Conservation (phyloP, 2,329 filamentous ascomycete species). For the Alternaria conjuncta region DNA sequence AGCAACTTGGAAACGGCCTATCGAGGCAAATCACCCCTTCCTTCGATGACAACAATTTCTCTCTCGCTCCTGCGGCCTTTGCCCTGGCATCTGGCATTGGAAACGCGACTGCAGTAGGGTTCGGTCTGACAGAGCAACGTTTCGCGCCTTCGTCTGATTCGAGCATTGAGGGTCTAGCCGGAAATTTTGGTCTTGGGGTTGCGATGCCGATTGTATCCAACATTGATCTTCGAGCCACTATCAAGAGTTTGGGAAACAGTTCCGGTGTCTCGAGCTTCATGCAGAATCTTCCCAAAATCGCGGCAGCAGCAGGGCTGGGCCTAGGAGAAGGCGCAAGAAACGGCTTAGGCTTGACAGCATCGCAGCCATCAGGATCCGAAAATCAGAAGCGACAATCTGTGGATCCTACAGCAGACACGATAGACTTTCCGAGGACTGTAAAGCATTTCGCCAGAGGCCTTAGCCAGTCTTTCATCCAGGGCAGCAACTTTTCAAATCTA, state of each 20-base stretch:
- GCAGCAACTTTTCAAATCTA: conserved; percentile 24
- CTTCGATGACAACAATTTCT: conserved; percentile 2
- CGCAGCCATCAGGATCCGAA: neutral
- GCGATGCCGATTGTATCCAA: conserved; percentile 31
- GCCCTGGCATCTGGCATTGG: conserved; percentile 38
- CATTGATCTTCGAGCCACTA: conserved; percentile 24
- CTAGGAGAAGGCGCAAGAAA: conserved; percentile 36
- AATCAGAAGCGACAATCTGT: conserved; percentile 17
- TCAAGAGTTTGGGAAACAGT: conserved; percentile 16
- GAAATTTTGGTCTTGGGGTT: conserved; percentile 36
- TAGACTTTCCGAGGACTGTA: conserved; percentile 27
- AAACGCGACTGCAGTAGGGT: conserved; percentile 31
- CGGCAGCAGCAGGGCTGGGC: conserved; percentile 33
- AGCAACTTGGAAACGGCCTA: conserved; percentile 35
- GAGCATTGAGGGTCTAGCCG: conserved; percentile 30
- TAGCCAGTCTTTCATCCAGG: conserved; percentile 33
- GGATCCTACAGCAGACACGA: conserved; percentile 3
- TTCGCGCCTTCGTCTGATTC: conserved; percentile 23
- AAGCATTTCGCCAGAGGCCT: conserved; percentile 31
- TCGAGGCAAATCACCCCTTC: conserved; percentile 28
- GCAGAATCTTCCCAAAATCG: conserved; percentile 32
- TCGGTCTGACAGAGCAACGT: conserved; percentile 29
- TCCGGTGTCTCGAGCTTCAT: conserved; percentile 9
- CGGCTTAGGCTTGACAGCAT: conserved; percentile 26
- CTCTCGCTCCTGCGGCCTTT: conserved; percentile 29